Evolutionary conservation across 2,329 filamentous ascomycete genomes (phyloP), one percentile per base, ranked within the genome.

Genomic region (Dactylonectria macrodidyma): DNA sequence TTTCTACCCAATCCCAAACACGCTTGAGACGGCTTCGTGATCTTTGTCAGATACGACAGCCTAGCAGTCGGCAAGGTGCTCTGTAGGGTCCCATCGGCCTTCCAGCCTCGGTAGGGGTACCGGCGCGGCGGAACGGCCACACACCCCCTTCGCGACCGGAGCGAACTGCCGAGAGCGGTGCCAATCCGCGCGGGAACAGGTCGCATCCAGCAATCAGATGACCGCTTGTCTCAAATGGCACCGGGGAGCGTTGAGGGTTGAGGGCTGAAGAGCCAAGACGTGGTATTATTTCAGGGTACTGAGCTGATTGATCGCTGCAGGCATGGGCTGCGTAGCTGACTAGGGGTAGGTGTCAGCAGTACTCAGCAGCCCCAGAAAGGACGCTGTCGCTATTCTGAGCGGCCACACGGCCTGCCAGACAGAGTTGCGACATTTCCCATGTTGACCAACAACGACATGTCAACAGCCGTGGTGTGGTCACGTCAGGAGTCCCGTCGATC

Each of bases 1-100:
- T 65, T 50, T 50, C 55, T 30, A n/a, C 46, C 51, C 65, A 73
- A 70, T 50, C 67, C 66, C 66, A 75, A 75, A 75, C 73, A 71
- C 64, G 71, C 63, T 75, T 71, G 73, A 75, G 73, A 75, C 73
- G 64, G 59, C 33, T 61, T 68, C 46, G 68, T 67, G 56, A 73
- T 69, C 66, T 65, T 54, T 69, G 67, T 69, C 48, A 69, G 62
- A 66, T 66, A 44, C 30, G 68, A 75, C 71, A 54, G 62, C 16
- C 56, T 44, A 59, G 41, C 52, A 60, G 65, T 56, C 65, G 9
- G 12, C 36, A 10, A 38, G 10, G 36, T 38, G 12, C 10, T 10
- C 5, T 38, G 62, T 58, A 63, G 58, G 68, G 63, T 65, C 61
- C 66, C 64, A 65, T 66, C 71, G 70, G 65, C 58, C 65, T 72